phyloP scores from a whole-genome alignment of 352 stramenopile species.

The Pythium brachiatum region DNA sequence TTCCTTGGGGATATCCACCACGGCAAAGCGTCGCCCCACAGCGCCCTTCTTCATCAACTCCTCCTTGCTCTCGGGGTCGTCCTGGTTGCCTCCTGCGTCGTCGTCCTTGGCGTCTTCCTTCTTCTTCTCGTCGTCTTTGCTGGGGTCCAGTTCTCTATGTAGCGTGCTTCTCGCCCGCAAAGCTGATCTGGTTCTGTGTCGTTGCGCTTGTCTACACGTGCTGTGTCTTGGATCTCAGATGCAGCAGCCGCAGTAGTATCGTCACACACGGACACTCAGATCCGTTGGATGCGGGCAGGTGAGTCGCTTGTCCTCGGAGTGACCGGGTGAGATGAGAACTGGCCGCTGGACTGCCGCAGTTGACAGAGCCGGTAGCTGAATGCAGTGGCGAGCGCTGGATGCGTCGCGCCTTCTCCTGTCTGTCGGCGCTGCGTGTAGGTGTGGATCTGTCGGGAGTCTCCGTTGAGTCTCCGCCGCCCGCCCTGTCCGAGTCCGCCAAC shows the following conservation, averaged over 20 bases:
- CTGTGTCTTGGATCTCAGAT: too few species aligned
- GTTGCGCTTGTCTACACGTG: not conserved
- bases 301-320: not conserved
- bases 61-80: conserved; percentile 27
- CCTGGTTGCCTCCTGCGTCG: conserved; percentile 22
- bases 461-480: not conserved
- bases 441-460: too few species aligned
- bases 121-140: conserved; percentile 28
- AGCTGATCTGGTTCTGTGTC: conserved; percentile 4
- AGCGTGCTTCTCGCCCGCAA: not conserved
- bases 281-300: not conserved
- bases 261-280: not conserved
- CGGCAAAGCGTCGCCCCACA: conserved; percentile 30
- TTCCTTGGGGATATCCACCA: conserved; percentile 29
- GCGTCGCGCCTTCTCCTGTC: not conserved
- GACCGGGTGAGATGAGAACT: not conserved
- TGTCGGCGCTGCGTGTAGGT: not conserved
- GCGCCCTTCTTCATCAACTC: conserved; percentile 32
- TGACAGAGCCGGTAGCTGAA: not conserved
- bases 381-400: not conserved
- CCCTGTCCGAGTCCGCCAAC: too few species aligned
- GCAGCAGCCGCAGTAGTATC: too few species aligned
- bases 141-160: conserved; percentile 19
- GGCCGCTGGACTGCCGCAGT: not conserved
- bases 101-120: conserved; percentile 19